Conservation (phyloP, 2,329 filamentous ascomycete species). For the Zasmidium angulare region DNA sequence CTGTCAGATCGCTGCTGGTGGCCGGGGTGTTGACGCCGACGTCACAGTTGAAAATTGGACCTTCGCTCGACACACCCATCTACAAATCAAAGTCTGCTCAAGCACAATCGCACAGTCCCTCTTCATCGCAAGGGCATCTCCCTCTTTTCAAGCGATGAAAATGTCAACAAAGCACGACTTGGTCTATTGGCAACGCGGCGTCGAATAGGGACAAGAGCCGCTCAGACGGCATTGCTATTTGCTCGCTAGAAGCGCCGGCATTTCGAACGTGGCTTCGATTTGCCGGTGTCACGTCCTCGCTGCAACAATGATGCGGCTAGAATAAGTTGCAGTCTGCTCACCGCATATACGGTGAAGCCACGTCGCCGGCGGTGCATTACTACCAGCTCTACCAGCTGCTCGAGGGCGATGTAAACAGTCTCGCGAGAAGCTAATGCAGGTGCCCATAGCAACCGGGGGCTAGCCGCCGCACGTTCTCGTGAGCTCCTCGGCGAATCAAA, state of each 20-base stretch:
- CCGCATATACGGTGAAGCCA: neutral
- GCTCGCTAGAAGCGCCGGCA: neutral
- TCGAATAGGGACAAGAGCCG: neutral
- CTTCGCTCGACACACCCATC: too few relatives aligned
- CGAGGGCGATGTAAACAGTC: neutral
- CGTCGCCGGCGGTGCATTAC: neutral
- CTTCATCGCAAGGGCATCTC: neutral
- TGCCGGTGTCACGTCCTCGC: neutral
- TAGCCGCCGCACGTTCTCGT: constrained; percentile 1
- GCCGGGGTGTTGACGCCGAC: neutral
- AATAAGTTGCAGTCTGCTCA: constrained; percentile 4
- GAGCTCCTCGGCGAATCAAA: neutral
- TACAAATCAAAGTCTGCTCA: too few relatives aligned
- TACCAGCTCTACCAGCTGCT: neutral
- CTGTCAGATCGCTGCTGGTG: too few relatives aligned
- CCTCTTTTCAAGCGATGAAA: neutral
- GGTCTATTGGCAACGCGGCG: neutral
- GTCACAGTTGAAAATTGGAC: neutral
- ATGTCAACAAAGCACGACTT: neutral
- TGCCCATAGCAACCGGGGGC: constrained; percentile 5
- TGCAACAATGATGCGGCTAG: neutral
- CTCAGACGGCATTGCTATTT: neutral
- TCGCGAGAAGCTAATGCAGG: neutral
- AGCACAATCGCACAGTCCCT: neutral
- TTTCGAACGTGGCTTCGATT: neutral